Evolutionary conservation across 2,329 filamentous ascomycete species (phyloP), one percentile per base, ranked within the genome.

Genomic region (Diaporthe australafricana): DNA sequence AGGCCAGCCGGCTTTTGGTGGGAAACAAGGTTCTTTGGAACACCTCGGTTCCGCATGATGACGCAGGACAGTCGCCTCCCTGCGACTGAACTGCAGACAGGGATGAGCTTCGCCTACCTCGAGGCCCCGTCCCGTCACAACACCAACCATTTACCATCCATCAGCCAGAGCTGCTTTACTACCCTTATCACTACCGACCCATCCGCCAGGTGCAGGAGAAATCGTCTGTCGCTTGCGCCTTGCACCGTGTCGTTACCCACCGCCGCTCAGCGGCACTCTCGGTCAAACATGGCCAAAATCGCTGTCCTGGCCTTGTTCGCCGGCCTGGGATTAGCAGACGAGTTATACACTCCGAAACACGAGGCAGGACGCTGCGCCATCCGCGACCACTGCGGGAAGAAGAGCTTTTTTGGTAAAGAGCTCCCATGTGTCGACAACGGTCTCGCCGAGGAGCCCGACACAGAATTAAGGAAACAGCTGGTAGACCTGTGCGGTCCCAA

Each of bases 401-500:
- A 96, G 83, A 92, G 92, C 74, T 93, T 96, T 80, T 98, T 98
- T 78, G 94, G 95, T 70, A 93, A 94, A 71, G 90, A 97, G 76
- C 87, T 98, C 73, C 96, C 96, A 5, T 99, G 96, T 80, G 91
- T 95, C 17, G 96, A 99, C 83, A 99, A 99, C 80, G 95, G 88
- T 5, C 85, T 92, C 45, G 96, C 96, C 45, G 86, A 91, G 74
- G 88, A 93, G 42, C 96, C 96, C 1, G 90, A 93, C 27, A 87
- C 89, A 9, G 88, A 90, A 70, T 87, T 94, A 72, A 90, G 95
- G 74, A 87, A 93, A 77, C 92, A 96, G 83, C 87, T 99, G 68
- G 91, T 98, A 25, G 89, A 91, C 25, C 87, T 99, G 25, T 99
- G 96, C 80, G 96, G 97, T 50, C 87, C 90, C 42, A 92, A 96